Evolutionary conservation across 1,284 basidiomycete species (phyloP).

Genomic region (Malassezia psittaci): DNA sequence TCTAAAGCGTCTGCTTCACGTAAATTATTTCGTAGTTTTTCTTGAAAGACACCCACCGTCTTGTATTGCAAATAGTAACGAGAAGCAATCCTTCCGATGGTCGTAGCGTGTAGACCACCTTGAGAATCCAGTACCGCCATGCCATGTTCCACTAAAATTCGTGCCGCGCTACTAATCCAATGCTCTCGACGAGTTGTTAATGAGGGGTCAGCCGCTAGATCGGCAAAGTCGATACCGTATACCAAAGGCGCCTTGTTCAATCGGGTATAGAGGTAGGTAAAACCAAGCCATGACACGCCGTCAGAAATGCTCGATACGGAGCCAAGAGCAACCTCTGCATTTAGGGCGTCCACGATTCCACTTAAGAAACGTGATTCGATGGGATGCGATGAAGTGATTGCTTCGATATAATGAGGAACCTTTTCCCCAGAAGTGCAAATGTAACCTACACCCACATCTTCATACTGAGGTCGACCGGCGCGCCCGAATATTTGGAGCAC

Average conservation of each 20-base stretch:
- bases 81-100: slow-evolving; percentile 85
- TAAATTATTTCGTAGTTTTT: slow-evolving; percentile 71
- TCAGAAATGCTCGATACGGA: slow-evolving; percentile 81
- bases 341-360: slow-evolving; percentile 82
- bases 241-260: slow-evolving; percentile 86
- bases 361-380: slow-evolving; percentile 83
- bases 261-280: slow-evolving; percentile 91
- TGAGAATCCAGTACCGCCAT: slow-evolving; percentile 73
- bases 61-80: slow-evolving; percentile 85
- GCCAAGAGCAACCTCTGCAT: slow-evolving; percentile 88
- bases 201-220: slow-evolving; percentile 64
- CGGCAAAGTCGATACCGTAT: slow-evolving; percentile 71
- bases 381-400: slow-evolving; percentile 76
- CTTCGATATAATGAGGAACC: slow-evolving; percentile 79
- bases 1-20: slow-evolving; percentile 82
- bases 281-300: slow-evolving; percentile 89
- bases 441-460: slow-evolving; percentile 89
- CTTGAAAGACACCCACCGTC: slow-evolving; percentile 82
- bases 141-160: slow-evolving; percentile 60
- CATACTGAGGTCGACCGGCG: slow-evolving; percentile 90
- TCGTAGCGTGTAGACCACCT: slow-evolving; percentile 65
- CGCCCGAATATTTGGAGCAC: slow-evolving; percentile 93
- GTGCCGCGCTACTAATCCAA: slow-evolving; percentile 63
- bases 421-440: slow-evolving; percentile 93
- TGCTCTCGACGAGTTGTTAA: slow-evolving; percentile 65